These are phyloP conservation scores for Cladophialophora exuberans DNA, from an alignment of 2,329 filamentous ascomycete genomes.

Conservation along the genomic window DNA sequence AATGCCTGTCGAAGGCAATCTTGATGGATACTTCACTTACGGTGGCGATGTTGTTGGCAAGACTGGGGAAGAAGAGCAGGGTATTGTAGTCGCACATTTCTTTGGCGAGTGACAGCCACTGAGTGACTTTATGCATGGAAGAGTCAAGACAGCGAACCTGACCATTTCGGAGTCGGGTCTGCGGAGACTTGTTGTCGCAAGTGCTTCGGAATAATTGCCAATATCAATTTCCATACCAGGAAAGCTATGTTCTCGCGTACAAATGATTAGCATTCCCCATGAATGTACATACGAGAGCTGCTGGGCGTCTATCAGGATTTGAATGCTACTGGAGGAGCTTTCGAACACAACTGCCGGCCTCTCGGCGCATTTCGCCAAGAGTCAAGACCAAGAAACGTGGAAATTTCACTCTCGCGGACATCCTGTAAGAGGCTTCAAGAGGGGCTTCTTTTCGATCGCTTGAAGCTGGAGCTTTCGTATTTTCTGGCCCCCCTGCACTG, in stretches of 20 bases:
- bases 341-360: slow-evolving; percentile 10
- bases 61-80: slow-evolving; percentile 7
- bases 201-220: not conserved
- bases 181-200: no score
- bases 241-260: no score
- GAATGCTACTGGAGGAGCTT: not conserved
- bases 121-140: no score
- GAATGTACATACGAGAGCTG: no score
- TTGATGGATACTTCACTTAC: slow-evolving; percentile 49
- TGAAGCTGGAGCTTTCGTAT: not conserved
- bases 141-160: no score
- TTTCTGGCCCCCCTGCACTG: not conserved
- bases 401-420: not conserved
- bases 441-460: not conserved
- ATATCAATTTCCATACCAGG: not conserved
- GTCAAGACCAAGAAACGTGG: slow-evolving; percentile 1
- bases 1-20: slow-evolving; percentile 34
- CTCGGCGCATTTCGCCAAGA: not conserved
- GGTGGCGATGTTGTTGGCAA: slow-evolving; percentile 50
- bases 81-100: not conserved
- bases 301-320: no score
- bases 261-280: no score
- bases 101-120: not conserved
- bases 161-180: no score
- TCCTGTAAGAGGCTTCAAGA: not conserved